Evolutionary conservation across 129 eudicot genomes (phyloP).

Genomic region (Glebionis coronaria): DNA sequence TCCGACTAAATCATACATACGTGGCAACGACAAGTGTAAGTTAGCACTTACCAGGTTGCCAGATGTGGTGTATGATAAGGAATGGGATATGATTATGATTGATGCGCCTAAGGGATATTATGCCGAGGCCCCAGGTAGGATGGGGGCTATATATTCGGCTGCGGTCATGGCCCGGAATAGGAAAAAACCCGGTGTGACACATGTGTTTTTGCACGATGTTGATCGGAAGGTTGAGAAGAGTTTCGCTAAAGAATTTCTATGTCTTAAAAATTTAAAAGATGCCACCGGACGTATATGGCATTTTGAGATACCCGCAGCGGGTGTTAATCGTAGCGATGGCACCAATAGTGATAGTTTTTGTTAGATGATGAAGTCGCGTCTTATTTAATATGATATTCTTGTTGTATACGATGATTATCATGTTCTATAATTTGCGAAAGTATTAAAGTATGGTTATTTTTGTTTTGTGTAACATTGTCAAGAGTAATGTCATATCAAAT

Average conservation of each 20-base stretch:
- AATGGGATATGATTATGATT: constrained; percentile 91
- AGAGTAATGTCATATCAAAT: background rate
- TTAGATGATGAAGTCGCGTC: constrained; percentile 21
- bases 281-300: constrained; percentile 76
- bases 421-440: background rate
- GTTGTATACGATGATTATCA: background rate
- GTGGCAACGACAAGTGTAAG: constrained; percentile 56
- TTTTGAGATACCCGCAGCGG: constrained; percentile 65
- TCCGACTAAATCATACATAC: constrained; percentile 37
- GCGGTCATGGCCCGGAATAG: constrained; percentile 90
- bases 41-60: constrained; percentile 59
- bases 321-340: background rate
- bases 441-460: background rate
- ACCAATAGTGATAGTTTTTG: constrained; percentile 40
- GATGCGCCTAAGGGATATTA: constrained; percentile 83
- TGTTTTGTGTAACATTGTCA: background rate
- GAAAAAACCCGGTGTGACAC: constrained; percentile 72
- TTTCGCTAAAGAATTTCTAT: constrained; percentile 67
- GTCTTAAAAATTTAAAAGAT: constrained; percentile 62
- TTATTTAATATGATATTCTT: background rate
- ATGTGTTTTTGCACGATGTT: constrained; percentile 86
- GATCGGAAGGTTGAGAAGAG: constrained; percentile 81
- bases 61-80: constrained; percentile 64
- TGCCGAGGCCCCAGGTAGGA: constrained; percentile 85
- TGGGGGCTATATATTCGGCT: constrained; percentile 89